phyloP scores from a whole-genome alignment of 75 land plant species.

The Pinus taeda region DNA sequence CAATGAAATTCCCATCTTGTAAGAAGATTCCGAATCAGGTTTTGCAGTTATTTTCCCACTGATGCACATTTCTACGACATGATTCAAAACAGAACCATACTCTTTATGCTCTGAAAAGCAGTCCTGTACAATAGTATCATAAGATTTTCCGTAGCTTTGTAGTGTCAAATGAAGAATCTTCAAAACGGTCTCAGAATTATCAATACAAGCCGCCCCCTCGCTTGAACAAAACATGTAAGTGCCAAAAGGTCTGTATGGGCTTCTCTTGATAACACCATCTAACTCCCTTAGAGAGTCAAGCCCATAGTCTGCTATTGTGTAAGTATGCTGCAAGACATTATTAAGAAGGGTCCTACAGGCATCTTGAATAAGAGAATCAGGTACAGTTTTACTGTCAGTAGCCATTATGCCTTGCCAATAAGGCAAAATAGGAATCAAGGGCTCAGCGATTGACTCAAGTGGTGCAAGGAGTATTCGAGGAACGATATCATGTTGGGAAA shows the following conservation, averaged over 20 bases:
- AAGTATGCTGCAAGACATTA: not conserved
- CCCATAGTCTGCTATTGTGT: no score
- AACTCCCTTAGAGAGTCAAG: no score
- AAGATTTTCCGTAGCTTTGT: not conserved
- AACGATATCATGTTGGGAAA: constrained; percentile 43
- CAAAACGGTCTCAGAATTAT: constrained; percentile 51
- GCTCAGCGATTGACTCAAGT: constrained; percentile 21
- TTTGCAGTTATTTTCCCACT: not conserved
- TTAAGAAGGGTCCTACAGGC: not conserved
- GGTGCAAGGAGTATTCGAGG: constrained; percentile 61
- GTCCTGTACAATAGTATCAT: not conserved
- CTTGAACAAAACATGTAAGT: constrained; percentile 35
- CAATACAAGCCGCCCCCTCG: constrained; percentile 25
- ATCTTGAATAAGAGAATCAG: not conserved
- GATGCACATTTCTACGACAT: not conserved
- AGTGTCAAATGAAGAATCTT: constrained; percentile 33
- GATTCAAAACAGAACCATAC: not conserved
- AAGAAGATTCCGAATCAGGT: not conserved
- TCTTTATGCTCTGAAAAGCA: not conserved
- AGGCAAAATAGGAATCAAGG: constrained; percentile 27
- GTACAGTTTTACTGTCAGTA: not conserved
- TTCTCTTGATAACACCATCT: not conserved
- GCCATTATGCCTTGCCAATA: constrained; percentile 9
- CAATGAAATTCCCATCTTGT: not conserved
- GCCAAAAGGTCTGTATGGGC: constrained; percentile 67